Conservation (phyloP, 73 alveolate species). For the Effrenium voratum region DNA sequence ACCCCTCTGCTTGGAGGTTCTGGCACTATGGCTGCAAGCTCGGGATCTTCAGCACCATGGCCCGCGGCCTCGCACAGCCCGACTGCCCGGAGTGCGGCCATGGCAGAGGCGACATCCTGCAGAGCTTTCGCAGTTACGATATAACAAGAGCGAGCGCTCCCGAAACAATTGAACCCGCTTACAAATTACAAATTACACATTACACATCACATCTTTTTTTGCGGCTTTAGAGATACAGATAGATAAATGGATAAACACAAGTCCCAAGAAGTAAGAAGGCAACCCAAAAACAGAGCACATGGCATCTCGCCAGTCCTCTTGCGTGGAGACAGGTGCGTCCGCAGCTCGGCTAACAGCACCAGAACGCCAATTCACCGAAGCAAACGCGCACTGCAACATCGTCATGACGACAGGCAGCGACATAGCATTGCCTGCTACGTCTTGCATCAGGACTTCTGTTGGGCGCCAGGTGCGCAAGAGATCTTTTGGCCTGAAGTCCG, state of each 20-base stretch:
- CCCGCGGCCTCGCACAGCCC: not conserved
- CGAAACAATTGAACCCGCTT: not conserved
- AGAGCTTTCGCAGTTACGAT: not conserved
- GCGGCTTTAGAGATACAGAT: not conserved
- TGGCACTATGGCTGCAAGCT: not conserved
- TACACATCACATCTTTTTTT: no score
- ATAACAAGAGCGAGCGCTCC: not conserved
- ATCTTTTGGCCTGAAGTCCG: not conserved
- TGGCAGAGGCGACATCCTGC: not conserved
- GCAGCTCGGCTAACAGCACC: not conserved
- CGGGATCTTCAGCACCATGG: not conserved
- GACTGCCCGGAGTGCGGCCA: conserved; percentile 4
- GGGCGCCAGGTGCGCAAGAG: not conserved
- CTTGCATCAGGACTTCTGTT: conserved; percentile 9
- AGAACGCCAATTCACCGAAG: not conserved
- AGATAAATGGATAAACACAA: not conserved
- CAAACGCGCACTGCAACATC: conserved; percentile 9
- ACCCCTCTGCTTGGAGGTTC: not conserved
- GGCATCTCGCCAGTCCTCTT: not conserved
- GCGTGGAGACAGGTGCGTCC: not conserved
- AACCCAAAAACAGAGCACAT: not conserved
- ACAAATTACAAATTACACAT: no score
- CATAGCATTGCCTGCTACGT: conserved; percentile 44
- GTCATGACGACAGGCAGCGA: not conserved
- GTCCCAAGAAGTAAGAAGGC: not conserved